Evolutionary conservation across 2,329 filamentous ascomycete species (phyloP), one percentile per base, ranked within the genome.

Genomic region (Apiospora sp.): DNA sequence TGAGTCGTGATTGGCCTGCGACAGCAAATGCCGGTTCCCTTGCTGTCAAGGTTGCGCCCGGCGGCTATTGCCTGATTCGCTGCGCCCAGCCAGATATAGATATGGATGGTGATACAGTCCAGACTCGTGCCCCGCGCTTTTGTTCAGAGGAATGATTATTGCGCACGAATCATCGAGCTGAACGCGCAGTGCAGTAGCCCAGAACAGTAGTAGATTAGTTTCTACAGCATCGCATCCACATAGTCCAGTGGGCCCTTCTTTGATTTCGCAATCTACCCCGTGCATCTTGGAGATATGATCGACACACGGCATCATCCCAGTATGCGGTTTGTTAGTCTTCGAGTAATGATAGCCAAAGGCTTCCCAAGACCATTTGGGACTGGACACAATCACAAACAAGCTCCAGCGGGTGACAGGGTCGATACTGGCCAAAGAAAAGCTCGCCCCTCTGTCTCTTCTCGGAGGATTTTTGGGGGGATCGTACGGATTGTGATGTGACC

Each of bases 211-310:
- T 41, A n/a, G 58, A 14, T 64, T 64, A 24, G 58, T 64, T 64
- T n/a, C 58, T 41, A n/a, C 41, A 7, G 58, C 58, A 64, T 41
- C 58, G 58, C 58, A 64, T 41, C 58, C 58, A 64, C 58, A 41
- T 22, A 64, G 58, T n/a, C 34, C 22, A 24, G 58, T 64, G 58
- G 58, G 58, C 34, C 19, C n/a, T n/a, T n/a, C 16, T 41, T 64
- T 64, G 58, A 64, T 64, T 64, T 64, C 58, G 58, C 58, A 64
- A 64, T 64, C 58, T 64, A 41, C 58, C 58, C 58, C 34, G 58
- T 64, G 58, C 34, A 64, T 41, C 58, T 64, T 64, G 8, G 58
- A 64, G 58, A 64, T 41, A 64, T 64, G 58, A 64, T 64, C 58
- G 30, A 64, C 58, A 64, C 19, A n/a, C 58, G 19, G 58, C 58